Conservation (phyloP, 1,284 basidiomycete species). For the Amylostereum areolatum region DNA sequence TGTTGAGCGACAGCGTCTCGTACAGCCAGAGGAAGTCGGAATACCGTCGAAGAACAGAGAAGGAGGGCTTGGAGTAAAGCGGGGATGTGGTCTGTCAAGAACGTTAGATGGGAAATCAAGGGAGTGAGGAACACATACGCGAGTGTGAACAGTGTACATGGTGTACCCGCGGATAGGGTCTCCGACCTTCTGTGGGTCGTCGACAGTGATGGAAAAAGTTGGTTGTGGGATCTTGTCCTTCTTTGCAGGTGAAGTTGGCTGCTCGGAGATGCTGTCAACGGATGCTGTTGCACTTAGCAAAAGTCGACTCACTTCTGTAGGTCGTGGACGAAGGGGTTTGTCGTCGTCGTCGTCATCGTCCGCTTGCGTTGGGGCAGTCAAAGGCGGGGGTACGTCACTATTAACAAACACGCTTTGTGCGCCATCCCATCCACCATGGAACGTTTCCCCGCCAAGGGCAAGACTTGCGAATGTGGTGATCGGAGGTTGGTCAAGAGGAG, state of each 20-base stretch:
- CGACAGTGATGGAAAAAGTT: conserved; percentile 77
- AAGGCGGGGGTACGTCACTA: conserved; percentile 7
- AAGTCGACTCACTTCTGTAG: conserved; percentile 18
- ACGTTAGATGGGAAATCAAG: conserved; percentile 2
- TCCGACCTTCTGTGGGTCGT: conserved; percentile 91
- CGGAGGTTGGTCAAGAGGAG: conserved; percentile 46
- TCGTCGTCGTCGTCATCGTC: conserved; percentile 72
- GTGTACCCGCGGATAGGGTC: conserved; percentile 89
- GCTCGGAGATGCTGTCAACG: too few species aligned
- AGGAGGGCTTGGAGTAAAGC: conserved; percentile 72
- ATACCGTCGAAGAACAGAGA: conserved; percentile 91
- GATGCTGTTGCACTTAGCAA: too few species aligned
- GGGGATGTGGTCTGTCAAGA: conserved; percentile 71
- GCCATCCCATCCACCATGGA: conserved; percentile 53
- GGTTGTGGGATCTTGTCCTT: conserved; percentile 47
- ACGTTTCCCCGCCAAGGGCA: conserved; percentile 54
- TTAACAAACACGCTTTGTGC: conserved; percentile 21
- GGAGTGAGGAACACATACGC: conserved; percentile 37
- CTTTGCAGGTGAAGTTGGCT: conserved; percentile 7
- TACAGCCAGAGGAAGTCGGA: conserved; percentile 98
- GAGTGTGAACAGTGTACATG: conserved; percentile 91
- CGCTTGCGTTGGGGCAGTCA: conserved; percentile 21
- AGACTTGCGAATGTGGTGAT: conserved; percentile 47
- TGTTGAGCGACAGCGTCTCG: conserved; percentile 84
- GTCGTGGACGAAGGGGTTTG: conserved; percentile 43